Conservation (phyloP, 257 asterid genomes). For the Cynanchum wilfordii region DNA sequence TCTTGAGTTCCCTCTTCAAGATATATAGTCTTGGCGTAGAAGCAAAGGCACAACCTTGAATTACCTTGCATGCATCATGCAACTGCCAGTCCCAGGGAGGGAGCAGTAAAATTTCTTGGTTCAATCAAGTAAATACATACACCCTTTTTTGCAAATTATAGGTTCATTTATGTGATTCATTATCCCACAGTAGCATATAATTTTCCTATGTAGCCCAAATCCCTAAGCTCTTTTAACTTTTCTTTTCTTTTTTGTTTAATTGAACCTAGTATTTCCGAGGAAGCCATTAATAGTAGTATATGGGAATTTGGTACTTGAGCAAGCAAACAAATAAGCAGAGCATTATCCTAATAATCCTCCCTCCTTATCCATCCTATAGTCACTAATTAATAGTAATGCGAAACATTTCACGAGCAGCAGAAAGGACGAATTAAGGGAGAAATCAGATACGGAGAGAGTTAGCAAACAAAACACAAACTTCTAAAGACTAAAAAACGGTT, state of each 20-base stretch:
- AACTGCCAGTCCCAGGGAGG: not conserved
- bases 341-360: not conserved
- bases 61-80: not conserved
- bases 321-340: no score
- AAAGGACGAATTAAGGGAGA: not conserved
- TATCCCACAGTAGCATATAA: no score
- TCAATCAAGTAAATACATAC: not conserved
- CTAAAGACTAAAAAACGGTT: conserved; percentile 15
- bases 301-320: not conserved
- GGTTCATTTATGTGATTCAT: no score
- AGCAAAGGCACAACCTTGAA: conserved; percentile 18
- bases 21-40: conserved; percentile 12
- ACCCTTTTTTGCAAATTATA: no score
- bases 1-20: conserved; percentile 13
- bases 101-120: conserved; percentile 10
- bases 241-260: not conserved
- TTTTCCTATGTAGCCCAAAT: conserved; percentile 8
- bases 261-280: not conserved
- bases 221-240: not conserved
- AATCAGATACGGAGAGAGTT: not conserved
- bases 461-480: conserved; percentile 26
- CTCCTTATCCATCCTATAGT: not conserved
- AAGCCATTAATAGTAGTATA: not conserved
- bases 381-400: not conserved
- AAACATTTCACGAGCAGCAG: conserved; percentile 11